Base-by-base conservation (phyloP, 345 rosid species). In the Noccaea caerulescens region DNA sequence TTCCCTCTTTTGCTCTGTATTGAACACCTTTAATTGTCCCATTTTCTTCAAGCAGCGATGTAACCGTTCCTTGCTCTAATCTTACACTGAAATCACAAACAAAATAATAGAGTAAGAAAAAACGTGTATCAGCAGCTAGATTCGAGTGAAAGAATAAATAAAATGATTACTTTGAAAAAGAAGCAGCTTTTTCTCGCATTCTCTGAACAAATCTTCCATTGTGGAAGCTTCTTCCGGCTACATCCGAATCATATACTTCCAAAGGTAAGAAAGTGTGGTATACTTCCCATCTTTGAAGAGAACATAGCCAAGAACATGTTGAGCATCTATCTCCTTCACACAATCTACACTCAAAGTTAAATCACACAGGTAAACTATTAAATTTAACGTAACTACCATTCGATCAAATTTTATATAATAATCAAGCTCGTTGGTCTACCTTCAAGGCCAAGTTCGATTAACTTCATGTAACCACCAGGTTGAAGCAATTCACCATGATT, bases 401-500 rank as follows among this genome's bases (percentile, higher is more conserved):
- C 7, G 23, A 9, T 36, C 8, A 0, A 62, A 56, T 2, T 25
- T 25, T 42, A 10, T 33, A 16, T 10, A 6, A 12, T 14, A 36
- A 8, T 59, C 1, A 57, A 63, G 63, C 16, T 58, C n/a, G 51
- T 13, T 12, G 11, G 33, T 72, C 52, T 75, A 18, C 88, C 89
- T n/a, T 74, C 77, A 52, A 87, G 85, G 6, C 85, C 89, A 59
- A 87, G 59, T 37, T 85, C 86, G 6, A 77, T 52, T 61, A 87
- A 30, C 69, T 85, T 85, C 27, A 87, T 71, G 69, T 84, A 85
- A 44, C 89, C 92, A 18, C 86, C 89, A 6, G 87, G 92, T 63
- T 83, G 92, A 5, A 87, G 79, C 56, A 82, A 73, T 57, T 87
- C 92, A 47, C 92, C 92, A 0, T 84, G n/a, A 87, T 82, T 62